Evolutionary conservation across 2,329 filamentous ascomycete genomes (phyloP).

Genomic region (Aureobasidium melanogenum): DNA sequence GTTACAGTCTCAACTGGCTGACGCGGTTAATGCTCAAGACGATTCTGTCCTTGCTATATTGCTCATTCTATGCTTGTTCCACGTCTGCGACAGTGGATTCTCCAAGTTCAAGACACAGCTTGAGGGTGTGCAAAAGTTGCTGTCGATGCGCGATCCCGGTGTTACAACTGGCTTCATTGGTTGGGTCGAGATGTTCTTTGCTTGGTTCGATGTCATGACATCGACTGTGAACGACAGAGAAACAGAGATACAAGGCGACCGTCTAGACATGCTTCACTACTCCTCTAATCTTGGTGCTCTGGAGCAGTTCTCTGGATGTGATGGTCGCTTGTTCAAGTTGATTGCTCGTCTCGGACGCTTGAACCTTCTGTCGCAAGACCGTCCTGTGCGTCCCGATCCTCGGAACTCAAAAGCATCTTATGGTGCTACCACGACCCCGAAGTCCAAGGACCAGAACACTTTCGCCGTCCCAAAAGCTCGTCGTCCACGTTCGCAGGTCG

Average conservation of each 20-base stretch:
- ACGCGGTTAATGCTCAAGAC: constrained; percentile 64
- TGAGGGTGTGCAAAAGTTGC: constrained; percentile 82
- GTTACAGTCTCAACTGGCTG: constrained; percentile 74
- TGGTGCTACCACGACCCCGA: not conserved
- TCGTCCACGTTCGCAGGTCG: constrained; percentile 3
- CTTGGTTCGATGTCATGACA: constrained; percentile 88
- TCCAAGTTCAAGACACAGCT: constrained; percentile 91
- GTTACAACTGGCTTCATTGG: constrained; percentile 57
- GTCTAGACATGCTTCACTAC: constrained; percentile 54
- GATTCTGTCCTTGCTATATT: constrained; percentile 85
- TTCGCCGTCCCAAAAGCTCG: not conserved
- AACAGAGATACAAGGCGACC: constrained; percentile 60
- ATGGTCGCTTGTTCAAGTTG: constrained; percentile 76
- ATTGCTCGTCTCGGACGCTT: constrained; percentile 76
- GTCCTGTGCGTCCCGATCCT: constrained; percentile 35
- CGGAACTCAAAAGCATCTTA: constrained; percentile 4
- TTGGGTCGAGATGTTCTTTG: constrained; percentile 91
- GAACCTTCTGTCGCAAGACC: constrained; percentile 70
- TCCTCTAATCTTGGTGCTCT: constrained; percentile 61
- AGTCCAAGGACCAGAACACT: not conserved
- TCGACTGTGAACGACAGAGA: constrained; percentile 88
- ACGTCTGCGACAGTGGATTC: constrained; percentile 87
- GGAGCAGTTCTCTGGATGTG: constrained; percentile 82
- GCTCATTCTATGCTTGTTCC: constrained; percentile 80
- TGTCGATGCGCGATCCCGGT: constrained; percentile 62